Percentiles rank a stretch among this genome's conserved stretches.
Conservation (phyloP, 1,139 yeast species). For the Blastobotrys buckinghamii region DNA sequence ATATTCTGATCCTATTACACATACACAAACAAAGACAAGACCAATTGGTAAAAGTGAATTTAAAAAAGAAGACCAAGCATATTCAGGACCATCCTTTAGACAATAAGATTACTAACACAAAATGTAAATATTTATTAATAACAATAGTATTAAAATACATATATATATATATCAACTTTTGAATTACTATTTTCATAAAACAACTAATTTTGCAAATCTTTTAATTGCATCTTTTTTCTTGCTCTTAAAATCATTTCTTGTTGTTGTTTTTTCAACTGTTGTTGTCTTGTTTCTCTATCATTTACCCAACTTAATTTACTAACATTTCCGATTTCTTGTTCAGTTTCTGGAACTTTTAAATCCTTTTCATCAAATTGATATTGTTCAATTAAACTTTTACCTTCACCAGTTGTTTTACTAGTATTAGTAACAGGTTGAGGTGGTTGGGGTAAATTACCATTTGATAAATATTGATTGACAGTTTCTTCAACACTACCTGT, state of each 20-base stretch:
- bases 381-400: constrained; percentile 23
- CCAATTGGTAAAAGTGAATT: neutral
- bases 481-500: constrained; percentile 81
- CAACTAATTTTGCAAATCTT: constrained; percentile 5
- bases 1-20: constrained; percentile 17
- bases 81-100: no score
- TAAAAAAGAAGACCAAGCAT: neutral
- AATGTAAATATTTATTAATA: no score
- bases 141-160: no score
- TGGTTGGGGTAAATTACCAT: constrained; percentile 62
- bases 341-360: constrained; percentile 9
- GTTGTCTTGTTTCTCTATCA: constrained; percentile 37
- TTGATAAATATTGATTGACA: constrained; percentile 60
- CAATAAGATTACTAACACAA: no score
- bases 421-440: constrained; percentile 9
- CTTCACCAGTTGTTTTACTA: constrained; percentile 1
- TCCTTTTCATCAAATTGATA: constrained; percentile 23
- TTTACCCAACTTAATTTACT: constrained; percentile 35
- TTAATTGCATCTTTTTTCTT: constrained; percentile 37
- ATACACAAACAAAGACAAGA: neutral
- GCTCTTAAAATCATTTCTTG: constrained; percentile 48
- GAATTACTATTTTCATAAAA: no score
- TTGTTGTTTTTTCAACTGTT: constrained; percentile 42
- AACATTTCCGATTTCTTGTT: constrained; percentile 11
- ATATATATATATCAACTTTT: no score